These are phyloP conservation scores for Apophysomyces elegans DNA, from an alignment of 371 early-diverging fungal genomes.

Conservation along the genomic window DNA sequence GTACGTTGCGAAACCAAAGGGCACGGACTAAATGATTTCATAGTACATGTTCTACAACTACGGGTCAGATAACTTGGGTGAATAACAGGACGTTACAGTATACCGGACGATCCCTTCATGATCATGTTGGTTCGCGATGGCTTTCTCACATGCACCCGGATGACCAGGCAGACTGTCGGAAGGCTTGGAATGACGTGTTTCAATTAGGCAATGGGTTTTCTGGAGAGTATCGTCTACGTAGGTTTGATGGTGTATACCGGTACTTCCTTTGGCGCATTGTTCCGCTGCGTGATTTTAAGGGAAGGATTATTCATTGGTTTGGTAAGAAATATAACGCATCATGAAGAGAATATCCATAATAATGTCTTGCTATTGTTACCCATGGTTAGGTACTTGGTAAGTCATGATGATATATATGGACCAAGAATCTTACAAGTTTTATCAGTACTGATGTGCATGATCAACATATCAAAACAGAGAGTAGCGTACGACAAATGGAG, in stretches of 20 bases:
- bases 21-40: neutral
- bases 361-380: too few species aligned
- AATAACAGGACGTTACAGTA: conserved; percentile 65
- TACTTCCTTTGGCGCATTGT: conserved; percentile 66
- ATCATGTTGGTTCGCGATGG: conserved; percentile 62
- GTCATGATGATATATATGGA: neutral
- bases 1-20: conserved; percentile 14
- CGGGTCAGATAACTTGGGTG: conserved; percentile 68
- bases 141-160: conserved; percentile 62
- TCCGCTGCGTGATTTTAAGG: conserved; percentile 62
- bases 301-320: conserved; percentile 67
- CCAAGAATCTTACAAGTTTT: neutral
- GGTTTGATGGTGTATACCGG: conserved; percentile 66
- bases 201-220: conserved; percentile 62
- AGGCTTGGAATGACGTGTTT: conserved; percentile 59
- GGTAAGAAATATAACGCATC: conserved; percentile 18
- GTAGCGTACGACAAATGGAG: conserved; percentile 58
- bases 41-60: conserved; percentile 60
- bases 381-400: conserved; percentile 16
- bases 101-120: conserved; percentile 48
- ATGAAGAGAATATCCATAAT: too few species aligned
- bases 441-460: conserved; percentile 68
- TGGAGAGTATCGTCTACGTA: conserved; percentile 60
- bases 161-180: conserved; percentile 50
- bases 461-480: conserved; percentile 60